Base-by-base conservation (phyloP, 208 protist genomes). In the Wallacemonas sp. region DNA sequence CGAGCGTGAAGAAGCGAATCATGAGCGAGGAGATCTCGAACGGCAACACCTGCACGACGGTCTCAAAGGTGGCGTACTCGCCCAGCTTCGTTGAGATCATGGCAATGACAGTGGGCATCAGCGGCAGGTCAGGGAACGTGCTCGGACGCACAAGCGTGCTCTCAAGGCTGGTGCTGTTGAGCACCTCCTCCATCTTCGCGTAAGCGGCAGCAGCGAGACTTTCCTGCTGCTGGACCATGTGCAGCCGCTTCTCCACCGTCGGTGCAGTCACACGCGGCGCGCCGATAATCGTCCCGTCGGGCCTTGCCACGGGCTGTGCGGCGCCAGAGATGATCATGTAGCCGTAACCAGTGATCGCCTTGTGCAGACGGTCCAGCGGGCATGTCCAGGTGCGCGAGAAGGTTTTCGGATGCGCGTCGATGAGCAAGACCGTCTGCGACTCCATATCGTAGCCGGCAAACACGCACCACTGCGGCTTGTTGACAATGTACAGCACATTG, bases 361-460 rank as follows among this genome's bases (percentile, higher is more conserved):
- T 90, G 77, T 96, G 90, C 54, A 96, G 73, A 27, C 90, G 82
- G 37, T 96, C 87, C 37, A 96, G 75, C 33, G 87, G 66, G 62
- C 85, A 92, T 22, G 76, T 87, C 87, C 90, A 96, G 42, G 77
- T 87, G 29, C 79, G 79, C 19, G 84, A 85, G 71, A 93, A 96
- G 15, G 71, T 92, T 69, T 92, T 96, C 24, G 87, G 83, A 46
- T 93, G 78, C 1, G 85, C 85, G 63, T 96, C 90, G 63, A 96
- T 87, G 50, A 93, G 78, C 53, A 89, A 55, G 10, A 76, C 90
- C 50, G 78, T 89, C 62, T 96, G 90, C 38, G 80, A 83, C 71
- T 96, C 90, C 70, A 77, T 55, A 69, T 96, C 87, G 77, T 94
- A 96, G 42, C 85, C 90, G 41, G 85, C 75, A 13, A 96, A 73